Evolutionary conservation across 2,329 filamentous ascomycete species (phyloP), one percentile per base, ranked within the genome.

Genomic region (Epichloe elymi): DNA sequence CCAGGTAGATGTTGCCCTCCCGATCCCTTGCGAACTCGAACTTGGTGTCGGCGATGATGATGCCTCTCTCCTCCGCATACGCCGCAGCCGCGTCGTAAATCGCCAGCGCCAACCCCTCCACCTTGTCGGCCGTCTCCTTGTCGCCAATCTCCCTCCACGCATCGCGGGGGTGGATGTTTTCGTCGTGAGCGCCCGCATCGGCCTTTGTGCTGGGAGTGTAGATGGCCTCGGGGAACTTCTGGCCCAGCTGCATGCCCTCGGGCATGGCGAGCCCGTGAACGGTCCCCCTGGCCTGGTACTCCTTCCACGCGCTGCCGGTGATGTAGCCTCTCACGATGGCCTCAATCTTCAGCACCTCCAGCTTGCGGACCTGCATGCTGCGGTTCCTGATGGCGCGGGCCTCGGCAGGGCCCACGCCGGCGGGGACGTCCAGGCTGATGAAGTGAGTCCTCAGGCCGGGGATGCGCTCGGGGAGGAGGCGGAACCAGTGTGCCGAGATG

Each of bases 251-350:
- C 56, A 95, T 70, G 1, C 86, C 88, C 3, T 73, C 67, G 1
- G 84, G 78, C 57, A 88, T 74, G 15, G 74, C 63, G 57, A 90
- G 83, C 20, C 88, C 87, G 67, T 95, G 87, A 15, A 95, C 85
- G 1, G 88, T 94, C 49, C 86, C 85, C 19, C 69, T 74, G 57
- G 77, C 74, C 63, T 79, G 71, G 71, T 93, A 56, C 70, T 95
- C 88, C 39, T 75, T 75, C 85, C 87, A 95, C 0, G 86, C 88
- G 44, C 82, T 86, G 42, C 89, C 89, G 5, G 89, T 89, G 63
- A 95, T 82, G 71, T 95, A 95, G 58, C 89, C 89, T 52, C 88
- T 82, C n/a, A 94, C 86, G 39, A 61, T 60, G 46, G 58, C 58
- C 51, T 63, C 58, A 44, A 63, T 55, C 42, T 57, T 57, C 26